These are phyloP conservation scores for Exserohilum turcica DNA, from an alignment of 2,329 filamentous ascomycete genomes.

Conservation along the genomic window DNA sequence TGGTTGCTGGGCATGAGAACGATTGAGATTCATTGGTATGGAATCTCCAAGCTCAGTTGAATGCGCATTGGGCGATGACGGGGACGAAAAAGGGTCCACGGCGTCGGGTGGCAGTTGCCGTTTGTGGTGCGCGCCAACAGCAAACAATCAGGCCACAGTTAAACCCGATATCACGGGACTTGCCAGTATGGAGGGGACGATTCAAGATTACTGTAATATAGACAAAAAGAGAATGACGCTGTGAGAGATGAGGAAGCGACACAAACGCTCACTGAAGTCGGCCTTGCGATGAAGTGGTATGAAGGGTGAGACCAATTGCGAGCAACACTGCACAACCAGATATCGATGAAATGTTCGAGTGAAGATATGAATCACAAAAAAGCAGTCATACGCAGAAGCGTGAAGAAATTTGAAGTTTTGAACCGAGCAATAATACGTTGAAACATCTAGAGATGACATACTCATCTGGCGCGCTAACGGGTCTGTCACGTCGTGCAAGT, in stretches of 20 bases:
- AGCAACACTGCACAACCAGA: no score
- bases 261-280: no score
- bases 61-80: not conserved
- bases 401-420: no score
- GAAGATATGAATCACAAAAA: no score
- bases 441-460: not conserved
- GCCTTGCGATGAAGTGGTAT: no score
- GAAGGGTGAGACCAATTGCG: no score
- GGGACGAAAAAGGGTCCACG: not conserved
- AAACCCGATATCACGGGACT: not conserved
- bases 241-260: no score
- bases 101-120: not conserved
- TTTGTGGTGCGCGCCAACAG: not conserved
- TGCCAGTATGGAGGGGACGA: no score
- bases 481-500: not conserved
- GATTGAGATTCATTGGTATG: not conserved
- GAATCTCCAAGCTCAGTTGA: not conserved
- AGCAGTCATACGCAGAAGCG: no score
- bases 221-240: no score
- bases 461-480: not conserved
- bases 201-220: no score
- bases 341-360: no score
- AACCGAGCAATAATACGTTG: not conserved
- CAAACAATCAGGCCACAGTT: not conserved
- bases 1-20: constrained; percentile 17